A percentile compares a stretch with the other conserved stretches of the same genome.
Conservation (phyloP, 257 asterid genomes). For the Gentiana dahurica region DNA sequence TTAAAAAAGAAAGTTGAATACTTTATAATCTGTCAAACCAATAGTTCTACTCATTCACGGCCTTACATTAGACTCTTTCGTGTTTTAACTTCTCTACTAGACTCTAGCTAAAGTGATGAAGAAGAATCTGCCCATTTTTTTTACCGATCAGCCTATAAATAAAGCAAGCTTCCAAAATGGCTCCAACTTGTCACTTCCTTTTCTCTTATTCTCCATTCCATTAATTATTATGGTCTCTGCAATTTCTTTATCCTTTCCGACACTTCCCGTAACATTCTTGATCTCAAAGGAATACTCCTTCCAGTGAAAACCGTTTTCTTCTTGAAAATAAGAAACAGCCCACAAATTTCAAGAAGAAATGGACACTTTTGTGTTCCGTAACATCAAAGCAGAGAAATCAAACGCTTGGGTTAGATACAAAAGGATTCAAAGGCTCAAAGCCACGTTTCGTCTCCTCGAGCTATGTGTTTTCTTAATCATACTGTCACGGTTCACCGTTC, state of each 20-base stretch:
- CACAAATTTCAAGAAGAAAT: slow-evolving; percentile 8
- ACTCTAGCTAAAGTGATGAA: too few relatives aligned
- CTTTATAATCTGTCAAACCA: too few relatives aligned
- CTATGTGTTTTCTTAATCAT: slow-evolving; percentile 15
- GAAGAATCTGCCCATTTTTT: too few relatives aligned
- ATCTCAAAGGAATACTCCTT: slow-evolving; percentile 17
- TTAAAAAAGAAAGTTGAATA: too few relatives aligned
- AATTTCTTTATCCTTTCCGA: slow-evolving; percentile 4
- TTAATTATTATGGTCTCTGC: slow-evolving; percentile 5
- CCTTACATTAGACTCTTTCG: too few relatives aligned
- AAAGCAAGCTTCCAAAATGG: too few relatives aligned
- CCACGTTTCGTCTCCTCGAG: slow-evolving; percentile 27
- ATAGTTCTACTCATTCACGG: too few relatives aligned
- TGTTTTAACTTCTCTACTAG: too few relatives aligned
- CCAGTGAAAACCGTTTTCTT: slow-evolving; percentile 5
- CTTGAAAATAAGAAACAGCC: neutral
- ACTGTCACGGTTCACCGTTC: slow-evolving; percentile 23
- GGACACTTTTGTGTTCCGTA: slow-evolving; percentile 18
- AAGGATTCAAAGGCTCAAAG: slow-evolving; percentile 15
- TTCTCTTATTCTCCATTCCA: neutral
- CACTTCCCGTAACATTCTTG: slow-evolving; percentile 9
- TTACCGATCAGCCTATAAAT: too few relatives aligned
- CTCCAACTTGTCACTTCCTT: neutral
- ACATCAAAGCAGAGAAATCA: slow-evolving; percentile 24
- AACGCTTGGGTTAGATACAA: slow-evolving; percentile 12